Evolutionary conservation across 495 filamentous ascomycete species (phyloP).

Genomic region (Hyaloscypha finlandica): DNA sequence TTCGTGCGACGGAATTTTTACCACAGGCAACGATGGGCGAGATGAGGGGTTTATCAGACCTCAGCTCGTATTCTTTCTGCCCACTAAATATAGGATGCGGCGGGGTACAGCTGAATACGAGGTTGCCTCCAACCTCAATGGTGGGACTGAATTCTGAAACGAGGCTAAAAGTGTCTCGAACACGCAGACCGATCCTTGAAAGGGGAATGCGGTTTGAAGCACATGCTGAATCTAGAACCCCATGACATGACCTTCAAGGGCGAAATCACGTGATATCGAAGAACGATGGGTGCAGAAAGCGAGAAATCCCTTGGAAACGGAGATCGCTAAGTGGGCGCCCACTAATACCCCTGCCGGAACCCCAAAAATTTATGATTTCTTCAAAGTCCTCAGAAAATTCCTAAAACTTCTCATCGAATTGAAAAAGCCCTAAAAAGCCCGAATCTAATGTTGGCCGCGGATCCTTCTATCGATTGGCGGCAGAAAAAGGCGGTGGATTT

Average conservation of each 20-base stretch:
- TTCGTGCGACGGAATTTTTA: not conserved
- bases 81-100: slow-evolving; percentile 23
- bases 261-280: not conserved
- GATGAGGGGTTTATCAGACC: slow-evolving; percentile 6
- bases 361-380: too few relatives aligned
- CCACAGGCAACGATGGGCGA: not conserved
- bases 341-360: too few relatives aligned
- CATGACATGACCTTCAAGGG: not conserved
- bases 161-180: not conserved
- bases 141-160: slow-evolving; percentile 9
- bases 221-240: too few relatives aligned
- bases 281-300: too few relatives aligned
- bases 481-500: too few relatives aligned
- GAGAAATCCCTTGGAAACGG: too few relatives aligned
- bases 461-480: too few relatives aligned
- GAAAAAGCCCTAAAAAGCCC: too few relatives aligned
- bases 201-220: not conserved
- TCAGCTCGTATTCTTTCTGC: slow-evolving; percentile 12
- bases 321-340: too few relatives aligned
- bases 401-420: too few relatives aligned
- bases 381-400: too few relatives aligned
- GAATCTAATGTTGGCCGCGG: too few relatives aligned
- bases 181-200: slow-evolving; percentile 3
- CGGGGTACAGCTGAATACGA: slow-evolving; percentile 21
- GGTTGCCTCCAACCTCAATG: slow-evolving; percentile 7